phyloP scores from a whole-genome alignment of 1,284 basidiomycete species.

The Heterobasidion irregulare region DNA sequence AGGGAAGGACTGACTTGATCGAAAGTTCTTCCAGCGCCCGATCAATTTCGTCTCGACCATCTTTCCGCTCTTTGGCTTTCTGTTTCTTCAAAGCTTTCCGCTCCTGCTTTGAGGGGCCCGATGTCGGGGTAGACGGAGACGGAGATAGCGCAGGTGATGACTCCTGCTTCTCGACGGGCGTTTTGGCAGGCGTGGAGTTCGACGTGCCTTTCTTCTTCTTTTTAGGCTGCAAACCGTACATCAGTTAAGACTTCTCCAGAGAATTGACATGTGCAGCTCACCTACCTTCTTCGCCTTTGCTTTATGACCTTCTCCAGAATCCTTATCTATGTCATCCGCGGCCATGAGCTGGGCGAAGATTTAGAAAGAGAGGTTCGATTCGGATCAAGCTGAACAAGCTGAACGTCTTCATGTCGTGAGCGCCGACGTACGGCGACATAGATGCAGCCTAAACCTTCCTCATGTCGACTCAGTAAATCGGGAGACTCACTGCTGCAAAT shows the following conservation, averaged over 20 bases:
- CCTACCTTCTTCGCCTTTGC: conserved; percentile 38
- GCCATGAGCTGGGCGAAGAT: conserved; percentile 16
- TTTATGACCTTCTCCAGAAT: conserved; percentile 28
- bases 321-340: conserved; percentile 15
- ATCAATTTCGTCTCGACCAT: conserved; percentile 75
- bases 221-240: conserved; percentile 12
- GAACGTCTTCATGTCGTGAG: neutral
- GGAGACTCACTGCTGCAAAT: conserved; percentile 49
- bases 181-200: conserved; percentile 9
- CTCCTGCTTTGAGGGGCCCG: conserved; percentile 29
- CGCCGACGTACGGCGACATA: neutral
- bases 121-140: conserved; percentile 8
- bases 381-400: neutral
- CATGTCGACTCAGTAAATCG: neutral
- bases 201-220: conserved; percentile 42
- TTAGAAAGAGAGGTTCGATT: neutral
- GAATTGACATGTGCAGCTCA: conserved; percentile 9
- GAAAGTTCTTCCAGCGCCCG: conserved; percentile 77
- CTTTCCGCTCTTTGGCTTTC: conserved; percentile 50
- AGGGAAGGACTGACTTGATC: conserved; percentile 43
- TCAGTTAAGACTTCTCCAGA: neutral
- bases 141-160: conserved; percentile 8
- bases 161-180: conserved; percentile 8
- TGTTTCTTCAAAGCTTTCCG: conserved; percentile 48
- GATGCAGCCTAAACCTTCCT: neutral